Base-by-base conservation (phyloP, 495 filamentous ascomycete species). In the Trichoderma orchidacearum region DNA sequence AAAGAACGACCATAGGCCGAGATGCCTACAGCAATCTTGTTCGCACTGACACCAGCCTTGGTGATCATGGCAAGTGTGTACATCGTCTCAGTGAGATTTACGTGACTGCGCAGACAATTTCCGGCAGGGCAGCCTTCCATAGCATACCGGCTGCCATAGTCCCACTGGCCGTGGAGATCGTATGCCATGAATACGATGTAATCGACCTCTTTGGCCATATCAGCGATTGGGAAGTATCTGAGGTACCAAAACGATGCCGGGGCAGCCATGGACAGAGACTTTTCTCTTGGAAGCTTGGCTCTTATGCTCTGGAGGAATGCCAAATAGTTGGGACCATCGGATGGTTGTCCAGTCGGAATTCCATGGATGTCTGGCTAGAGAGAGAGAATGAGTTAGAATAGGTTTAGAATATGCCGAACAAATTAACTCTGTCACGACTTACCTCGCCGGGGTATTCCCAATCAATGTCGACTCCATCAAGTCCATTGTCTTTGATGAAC, bases 391-490 rank as follows among this genome's bases (percentile, higher is more conserved):
- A n/a, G n/a, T n/a, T n/a, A n/a, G n/a, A n/a, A n/a, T n/a, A n/a
- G n/a, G n/a, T n/a, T n/a, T n/a, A n/a, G n/a, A n/a, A n/a, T n/a
- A n/a, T n/a, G n/a, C n/a, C n/a, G n/a, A n/a, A n/a, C n/a, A n/a
- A n/a, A n/a, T n/a, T n/a, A n/a, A n/a, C n/a, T n/a, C n/a, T n/a
- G n/a, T n/a, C n/a, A n/a, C n/a, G n/a, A n/a, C n/a, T n/a, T n/a
- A n/a, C n/a, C n/a, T n/a, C 45, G 21, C 58, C 75, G 0, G 80
- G 79, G 59, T 79, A 82, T 56, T 79, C 76, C 74, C 70, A 74
- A 56, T 75, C 71, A 17, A 81, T 56, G 57, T 83, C 80, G 1
- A 80, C 70, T 1, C 80, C 80, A 54, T 83, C 74, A 55, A 81
- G 79, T 13, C 62, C 71, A 48, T 76, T 73, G 6, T 54, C 58